Evolutionary conservation across 495 filamentous ascomycete genomes (phyloP).

Genomic region (Penicillium dipodomyicola): DNA sequence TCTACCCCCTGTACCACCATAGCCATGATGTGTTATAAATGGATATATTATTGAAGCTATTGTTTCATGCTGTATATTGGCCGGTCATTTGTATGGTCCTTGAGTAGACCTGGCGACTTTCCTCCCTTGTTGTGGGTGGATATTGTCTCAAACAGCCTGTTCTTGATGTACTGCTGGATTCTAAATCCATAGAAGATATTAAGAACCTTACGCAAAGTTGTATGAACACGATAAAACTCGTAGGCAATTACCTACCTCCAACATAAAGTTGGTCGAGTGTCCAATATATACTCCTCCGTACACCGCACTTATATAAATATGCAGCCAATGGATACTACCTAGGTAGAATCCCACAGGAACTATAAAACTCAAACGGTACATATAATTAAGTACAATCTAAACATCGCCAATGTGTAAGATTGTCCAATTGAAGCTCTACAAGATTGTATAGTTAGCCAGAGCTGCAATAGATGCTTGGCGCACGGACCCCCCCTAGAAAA

Average conservation of each 20-base stretch:
- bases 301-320: background rate
- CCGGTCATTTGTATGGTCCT: background rate
- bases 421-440: background rate
- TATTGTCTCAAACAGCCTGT: background rate
- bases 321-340: background rate
- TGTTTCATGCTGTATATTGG: background rate
- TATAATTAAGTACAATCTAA: background rate
- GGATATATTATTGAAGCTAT: constrained; percentile 21
- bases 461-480: background rate
- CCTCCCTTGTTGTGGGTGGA: background rate
- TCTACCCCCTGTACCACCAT: constrained; percentile 31
- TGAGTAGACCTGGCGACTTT: background rate
- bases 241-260: background rate
- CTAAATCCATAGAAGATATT: background rate
- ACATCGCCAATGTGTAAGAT: background rate
- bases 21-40: constrained; percentile 33
- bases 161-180: background rate
- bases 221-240: background rate
- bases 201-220: background rate
- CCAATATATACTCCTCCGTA: background rate
- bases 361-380: background rate
- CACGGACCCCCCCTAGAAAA: constrained; percentile 11
- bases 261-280: background rate
- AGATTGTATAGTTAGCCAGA: background rate
- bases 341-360: background rate